Percentiles rank a stretch among this genome's conserved stretches.
These are phyloP conservation scores for Colletotrichum godetiae DNA, from an alignment of 2,329 filamentous ascomycete species.

Conservation along the genomic window DNA sequence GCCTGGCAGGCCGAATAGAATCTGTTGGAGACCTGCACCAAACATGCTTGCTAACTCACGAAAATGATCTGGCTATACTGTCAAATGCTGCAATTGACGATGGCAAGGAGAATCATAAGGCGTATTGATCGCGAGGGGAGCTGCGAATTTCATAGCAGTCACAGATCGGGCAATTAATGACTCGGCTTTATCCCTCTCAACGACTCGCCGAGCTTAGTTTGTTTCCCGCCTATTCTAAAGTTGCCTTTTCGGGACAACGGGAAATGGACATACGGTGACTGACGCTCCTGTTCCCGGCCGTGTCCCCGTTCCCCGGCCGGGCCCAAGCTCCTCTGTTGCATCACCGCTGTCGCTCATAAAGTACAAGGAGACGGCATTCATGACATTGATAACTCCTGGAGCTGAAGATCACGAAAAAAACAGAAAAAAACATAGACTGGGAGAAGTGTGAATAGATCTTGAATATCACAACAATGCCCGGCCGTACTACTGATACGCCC, in stretches of 20 bases:
- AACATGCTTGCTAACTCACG: background rate
- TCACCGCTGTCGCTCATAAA: background rate
- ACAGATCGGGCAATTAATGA: background rate
- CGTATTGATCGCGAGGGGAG: background rate
- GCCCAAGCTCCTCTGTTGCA: background rate
- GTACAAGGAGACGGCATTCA: background rate
- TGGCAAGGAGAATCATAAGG: background rate
- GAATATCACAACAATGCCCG: background rate
- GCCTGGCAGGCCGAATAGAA: background rate
- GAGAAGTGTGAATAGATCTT: background rate
- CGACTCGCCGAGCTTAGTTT: background rate
- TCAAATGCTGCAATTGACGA: background rate
- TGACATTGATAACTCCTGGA: too few relatives aligned
- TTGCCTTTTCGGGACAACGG: background rate
- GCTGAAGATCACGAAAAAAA: too few relatives aligned
- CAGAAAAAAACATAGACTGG: too few relatives aligned
- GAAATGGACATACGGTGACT: background rate
- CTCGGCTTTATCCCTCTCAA: background rate
- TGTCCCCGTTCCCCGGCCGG: background rate
- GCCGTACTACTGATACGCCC: background rate
- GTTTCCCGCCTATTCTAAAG: background rate
- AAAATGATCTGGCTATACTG: too few relatives aligned
- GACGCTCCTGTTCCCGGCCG: background rate
- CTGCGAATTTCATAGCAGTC: background rate
- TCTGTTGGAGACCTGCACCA: slow-evolving; percentile 6